A percentile compares a stretch with the other conserved stretches of the same genome.
phyloP scores from a whole-genome alignment of 1,284 basidiomycete genomes.

The Melampsora larici-populina region DNA sequence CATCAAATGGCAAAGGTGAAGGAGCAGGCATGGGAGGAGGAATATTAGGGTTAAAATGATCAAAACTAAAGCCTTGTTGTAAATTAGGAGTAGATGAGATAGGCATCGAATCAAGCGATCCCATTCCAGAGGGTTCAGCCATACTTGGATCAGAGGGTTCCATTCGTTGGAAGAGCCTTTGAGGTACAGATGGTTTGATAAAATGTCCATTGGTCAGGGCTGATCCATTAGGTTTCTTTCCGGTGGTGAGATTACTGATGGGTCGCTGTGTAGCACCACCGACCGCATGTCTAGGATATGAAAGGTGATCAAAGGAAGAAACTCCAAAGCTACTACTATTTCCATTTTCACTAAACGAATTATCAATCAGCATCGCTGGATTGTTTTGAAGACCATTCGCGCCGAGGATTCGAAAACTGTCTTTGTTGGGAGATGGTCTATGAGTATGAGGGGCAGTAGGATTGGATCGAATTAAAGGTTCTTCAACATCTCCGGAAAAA shows the following conservation, averaged over 20 bases:
- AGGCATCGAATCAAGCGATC: conserved; percentile 10
- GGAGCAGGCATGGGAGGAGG: conserved; percentile 23
- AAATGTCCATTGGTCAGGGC: not conserved
- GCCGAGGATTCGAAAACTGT: conserved; percentile 40
- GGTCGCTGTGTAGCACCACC: not conserved
- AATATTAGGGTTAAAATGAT: conserved; percentile 7
- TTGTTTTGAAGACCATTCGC: conserved; percentile 17
- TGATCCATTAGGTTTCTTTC: conserved; percentile 15
- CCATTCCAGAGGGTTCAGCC: conserved; percentile 13
- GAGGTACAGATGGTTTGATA: conserved; percentile 4
- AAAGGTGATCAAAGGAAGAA: conserved; percentile 34
- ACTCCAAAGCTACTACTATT: conserved; percentile 26
- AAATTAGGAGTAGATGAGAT: conserved; percentile 41
- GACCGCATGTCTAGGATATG: not conserved
- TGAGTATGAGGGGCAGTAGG: conserved; percentile 27
- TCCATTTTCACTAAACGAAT: conserved; percentile 31
- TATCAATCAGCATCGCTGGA: conserved; percentile 24
- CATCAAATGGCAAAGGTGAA: conserved; percentile 29
- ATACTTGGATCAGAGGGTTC: conserved; percentile 15
- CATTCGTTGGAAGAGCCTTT: not conserved
- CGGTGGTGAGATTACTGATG: not conserved
- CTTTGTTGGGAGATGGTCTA: conserved; percentile 15
- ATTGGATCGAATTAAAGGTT: conserved; percentile 1
- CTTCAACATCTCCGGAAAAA: not conserved
- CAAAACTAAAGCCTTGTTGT: conserved; percentile 28